Conservation (phyloP, 2,329 filamentous ascomycete species). For the Arthrobotrys pseudoclavata region DNA sequence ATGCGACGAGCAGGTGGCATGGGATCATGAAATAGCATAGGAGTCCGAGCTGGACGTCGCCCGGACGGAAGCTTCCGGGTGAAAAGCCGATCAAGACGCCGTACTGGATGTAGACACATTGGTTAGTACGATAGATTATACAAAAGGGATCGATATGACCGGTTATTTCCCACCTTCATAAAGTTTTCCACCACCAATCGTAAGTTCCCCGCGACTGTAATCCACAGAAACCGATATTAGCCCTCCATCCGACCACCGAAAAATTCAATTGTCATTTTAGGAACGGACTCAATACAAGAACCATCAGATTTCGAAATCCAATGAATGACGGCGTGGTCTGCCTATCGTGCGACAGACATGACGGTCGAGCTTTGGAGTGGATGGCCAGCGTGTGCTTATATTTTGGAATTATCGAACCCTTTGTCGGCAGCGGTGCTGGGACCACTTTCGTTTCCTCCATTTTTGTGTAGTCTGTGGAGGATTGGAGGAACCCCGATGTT, state of each 20-base stretch:
- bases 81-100: conserved; percentile 92
- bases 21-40: conserved; percentile 89
- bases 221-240: conserved; percentile 13
- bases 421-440: conserved; percentile 62
- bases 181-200: conserved; percentile 97
- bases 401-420: conserved; percentile 71
- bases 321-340: conserved; percentile 82
- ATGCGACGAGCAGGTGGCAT: conserved; percentile 89
- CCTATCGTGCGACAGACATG: conserved; percentile 88
- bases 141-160: background rate
- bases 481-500: conserved; percentile 1
- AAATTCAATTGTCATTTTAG: conserved; percentile 19
- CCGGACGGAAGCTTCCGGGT: conserved; percentile 86
- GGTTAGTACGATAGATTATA: background rate
- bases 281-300: conserved; percentile 83
- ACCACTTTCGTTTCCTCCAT: conserved; percentile 62
- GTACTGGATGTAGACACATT: conserved; percentile 73
- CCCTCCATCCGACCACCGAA: conserved; percentile 9
- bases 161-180: conserved; percentile 76
- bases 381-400: conserved; percentile 94
- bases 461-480: conserved; percentile 3
- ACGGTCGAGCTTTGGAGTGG: conserved; percentile 79
- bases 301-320: conserved; percentile 96
- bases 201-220: conserved; percentile 87
- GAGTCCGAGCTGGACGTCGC: conserved; percentile 81